Evolutionary conservation across 2,329 filamentous ascomycete species (phyloP), one percentile per base, ranked within the genome.

Genomic region (Arachnomyces sp.): DNA sequence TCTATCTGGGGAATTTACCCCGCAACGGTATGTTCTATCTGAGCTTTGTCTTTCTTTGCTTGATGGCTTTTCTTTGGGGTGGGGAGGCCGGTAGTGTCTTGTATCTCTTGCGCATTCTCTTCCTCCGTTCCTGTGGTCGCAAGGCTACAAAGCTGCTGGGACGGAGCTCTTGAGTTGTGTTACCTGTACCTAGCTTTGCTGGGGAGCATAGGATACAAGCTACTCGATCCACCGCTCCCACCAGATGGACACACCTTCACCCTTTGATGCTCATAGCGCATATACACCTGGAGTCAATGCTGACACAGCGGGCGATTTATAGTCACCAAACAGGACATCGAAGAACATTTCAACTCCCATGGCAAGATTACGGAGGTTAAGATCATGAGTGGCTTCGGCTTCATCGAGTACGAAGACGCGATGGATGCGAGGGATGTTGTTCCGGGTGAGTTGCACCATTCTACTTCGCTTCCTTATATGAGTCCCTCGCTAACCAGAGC

Each of bases 381-480:
- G 74, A 80, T 98, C 49, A 98, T 98, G 92, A 96, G 94, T 64
- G 92, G 92, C 59, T 98, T 98, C 63, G 92, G 92, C 64, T 98
- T 98, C 73, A 94, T 98, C 63, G 92, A 98, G 68, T 98, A 96
- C 69, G 93, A 95, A 68, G 92, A 96, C 71, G 81, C 88, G 43
- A 86, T 95, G 84, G 92, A 98, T 71, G 92, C 92, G 53, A 84
- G 90, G 61, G 92, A 98, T 70, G 89, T 98, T 50, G 92, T 98
- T 59, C 92, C 92, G 67, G 90, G 92, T 95, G 78, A 72, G 82
- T 59, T 38, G 48, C 46, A 43, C 38, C 44, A 32, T 41, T 41
- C 39, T 43, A 40, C 35, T 42, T 46, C 42, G 14, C n/a, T 39
- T 14, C 32, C 36, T 45, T 36, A 44, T 39, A n/a, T 46, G 36